These are phyloP conservation scores for Papiliotrema terrestris DNA, from an alignment of 1,284 basidiomycete genomes.

Conservation along the genomic window DNA sequence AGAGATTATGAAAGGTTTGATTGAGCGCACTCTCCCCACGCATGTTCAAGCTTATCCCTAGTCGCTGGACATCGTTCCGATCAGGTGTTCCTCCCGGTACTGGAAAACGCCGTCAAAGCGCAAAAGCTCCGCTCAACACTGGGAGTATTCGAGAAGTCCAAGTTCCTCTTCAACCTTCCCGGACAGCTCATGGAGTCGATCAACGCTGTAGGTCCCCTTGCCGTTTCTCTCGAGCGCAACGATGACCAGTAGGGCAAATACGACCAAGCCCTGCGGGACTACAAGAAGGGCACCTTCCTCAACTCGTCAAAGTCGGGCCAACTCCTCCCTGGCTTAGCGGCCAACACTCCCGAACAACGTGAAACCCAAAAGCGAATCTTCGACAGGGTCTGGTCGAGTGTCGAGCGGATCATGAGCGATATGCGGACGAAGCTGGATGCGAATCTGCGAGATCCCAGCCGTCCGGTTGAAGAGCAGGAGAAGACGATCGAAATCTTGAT, in stretches of 20 bases:
- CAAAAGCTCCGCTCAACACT: conserved; percentile 89
- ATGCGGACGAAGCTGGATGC: conserved; percentile 76
- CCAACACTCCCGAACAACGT: conserved; percentile 55
- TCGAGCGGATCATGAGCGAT: conserved; percentile 91
- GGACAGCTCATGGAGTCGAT: conserved; percentile 87
- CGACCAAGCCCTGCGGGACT: conserved; percentile 89
- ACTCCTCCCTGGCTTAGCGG: conserved; percentile 56
- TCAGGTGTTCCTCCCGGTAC: conserved; percentile 91
- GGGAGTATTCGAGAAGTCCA: conserved; percentile 91
- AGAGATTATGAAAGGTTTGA: conserved; percentile 76
- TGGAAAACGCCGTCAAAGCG: conserved; percentile 94
- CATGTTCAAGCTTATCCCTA: conserved; percentile 6
- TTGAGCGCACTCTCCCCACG: background rate
- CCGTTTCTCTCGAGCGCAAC: background rate
- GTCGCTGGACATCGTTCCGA: conserved; percentile 80
- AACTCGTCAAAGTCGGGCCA: conserved; percentile 83
- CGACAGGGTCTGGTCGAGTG: conserved; percentile 93
- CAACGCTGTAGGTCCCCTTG: conserved; percentile 62
- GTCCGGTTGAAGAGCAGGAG: conserved; percentile 89
- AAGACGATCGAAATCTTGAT: conserved; percentile 90
- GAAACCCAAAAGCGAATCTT: conserved; percentile 87
- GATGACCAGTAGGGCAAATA: conserved; percentile 67
- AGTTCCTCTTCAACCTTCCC: conserved; percentile 98
- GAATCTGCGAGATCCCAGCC: conserved; percentile 71
- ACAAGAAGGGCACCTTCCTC: conserved; percentile 94